A percentile compares a stretch with the other conserved stretches of the same genome.
Evolutionary conservation across 2,329 filamentous ascomycete species (phyloP).

Genomic region (Dothistroma pini): DNA sequence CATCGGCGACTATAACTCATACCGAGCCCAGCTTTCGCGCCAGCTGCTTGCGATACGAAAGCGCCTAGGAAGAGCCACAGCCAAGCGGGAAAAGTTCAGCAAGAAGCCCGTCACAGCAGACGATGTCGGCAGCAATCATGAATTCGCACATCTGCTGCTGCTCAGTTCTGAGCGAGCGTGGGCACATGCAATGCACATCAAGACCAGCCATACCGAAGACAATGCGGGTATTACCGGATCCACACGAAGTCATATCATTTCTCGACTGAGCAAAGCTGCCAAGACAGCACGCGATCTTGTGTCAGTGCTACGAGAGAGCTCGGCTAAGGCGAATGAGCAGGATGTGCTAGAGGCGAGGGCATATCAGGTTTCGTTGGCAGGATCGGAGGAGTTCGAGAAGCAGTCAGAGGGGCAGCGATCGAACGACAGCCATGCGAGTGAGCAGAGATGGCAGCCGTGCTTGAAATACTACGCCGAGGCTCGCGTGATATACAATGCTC

Average conservation of each 20-base stretch:
- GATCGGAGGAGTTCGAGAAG: constrained; percentile 80
- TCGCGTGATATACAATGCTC: constrained; percentile 75
- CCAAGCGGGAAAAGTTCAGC: constrained; percentile 81
- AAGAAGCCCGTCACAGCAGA: constrained; percentile 69
- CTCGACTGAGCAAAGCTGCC: constrained; percentile 76
- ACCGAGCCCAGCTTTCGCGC: constrained; percentile 74
- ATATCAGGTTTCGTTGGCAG: constrained; percentile 73
- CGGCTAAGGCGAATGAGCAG: constrained; percentile 62
- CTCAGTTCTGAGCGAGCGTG: constrained; percentile 86
- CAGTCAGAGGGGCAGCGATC: constrained; percentile 50
- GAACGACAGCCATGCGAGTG: constrained; percentile 33
- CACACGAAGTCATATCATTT: constrained; percentile 83
- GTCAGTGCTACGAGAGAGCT: constrained; percentile 56
- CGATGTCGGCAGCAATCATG: constrained; percentile 69
- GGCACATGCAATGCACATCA: constrained; percentile 95
- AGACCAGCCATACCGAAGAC: constrained; percentile 73
- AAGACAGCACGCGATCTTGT: constrained; percentile 66
- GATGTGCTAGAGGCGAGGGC: constrained; percentile 83
- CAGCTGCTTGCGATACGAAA: constrained; percentile 78
- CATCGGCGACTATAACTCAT: constrained; percentile 83
- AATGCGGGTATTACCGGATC: constrained; percentile 72
- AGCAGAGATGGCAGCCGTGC: constrained; percentile 69
- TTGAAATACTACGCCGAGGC: constrained; percentile 71
- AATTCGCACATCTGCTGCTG: constrained; percentile 77
- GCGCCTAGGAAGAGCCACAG: constrained; percentile 78